Percentiles rank a stretch among this genome's conserved stretches.
These are phyloP conservation scores for Stagonosporopsis vannaccii DNA, from an alignment of 2,329 filamentous ascomycete genomes.

Conservation along the genomic window DNA sequence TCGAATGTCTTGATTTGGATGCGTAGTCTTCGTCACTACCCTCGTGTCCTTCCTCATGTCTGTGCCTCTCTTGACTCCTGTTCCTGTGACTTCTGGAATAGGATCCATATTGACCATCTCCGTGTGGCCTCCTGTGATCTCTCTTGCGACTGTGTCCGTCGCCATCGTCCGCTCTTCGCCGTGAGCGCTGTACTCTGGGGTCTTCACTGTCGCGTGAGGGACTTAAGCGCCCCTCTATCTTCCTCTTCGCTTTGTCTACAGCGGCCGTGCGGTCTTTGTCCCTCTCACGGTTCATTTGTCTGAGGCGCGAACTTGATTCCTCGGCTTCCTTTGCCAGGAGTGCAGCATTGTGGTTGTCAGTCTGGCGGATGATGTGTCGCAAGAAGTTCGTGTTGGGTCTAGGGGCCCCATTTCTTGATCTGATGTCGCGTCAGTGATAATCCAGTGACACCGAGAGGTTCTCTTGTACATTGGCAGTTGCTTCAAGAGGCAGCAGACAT, in stretches of 20 bases:
- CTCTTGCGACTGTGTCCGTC: constrained; percentile 23
- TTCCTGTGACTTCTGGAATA: constrained; percentile 19
- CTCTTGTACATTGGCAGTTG: constrained; percentile 5
- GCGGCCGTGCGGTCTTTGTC: constrained; percentile 20
- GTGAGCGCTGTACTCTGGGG: constrained; percentile 21
- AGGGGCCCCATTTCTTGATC: constrained; percentile 72
- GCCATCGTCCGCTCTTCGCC: constrained; percentile 23
- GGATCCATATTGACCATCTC: constrained; percentile 5
- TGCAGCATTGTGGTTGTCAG: constrained; percentile 86
- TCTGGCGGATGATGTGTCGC: constrained; percentile 85
- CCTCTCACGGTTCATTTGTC: constrained; percentile 43
- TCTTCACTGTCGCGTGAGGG: constrained; percentile 29
- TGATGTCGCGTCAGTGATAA: constrained; percentile 12
- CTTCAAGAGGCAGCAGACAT: neutral
- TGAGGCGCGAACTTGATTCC: constrained; percentile 76
- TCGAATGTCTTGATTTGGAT: constrained; percentile 26
- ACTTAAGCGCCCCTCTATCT: constrained; percentile 32
- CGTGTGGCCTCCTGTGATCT: constrained; percentile 19
- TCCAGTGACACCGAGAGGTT: neutral
- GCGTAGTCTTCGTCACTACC: constrained; percentile 23
- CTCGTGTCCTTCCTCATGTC: constrained; percentile 24
- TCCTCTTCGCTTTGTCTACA: constrained; percentile 25
- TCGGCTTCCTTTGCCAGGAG: constrained; percentile 83
- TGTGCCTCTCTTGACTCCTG: constrained; percentile 21
- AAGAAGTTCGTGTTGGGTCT: constrained; percentile 94